Conservation (phyloP, 192 early-diverging fungal genomes). For the Gamsiella multidivaricata region DNA sequence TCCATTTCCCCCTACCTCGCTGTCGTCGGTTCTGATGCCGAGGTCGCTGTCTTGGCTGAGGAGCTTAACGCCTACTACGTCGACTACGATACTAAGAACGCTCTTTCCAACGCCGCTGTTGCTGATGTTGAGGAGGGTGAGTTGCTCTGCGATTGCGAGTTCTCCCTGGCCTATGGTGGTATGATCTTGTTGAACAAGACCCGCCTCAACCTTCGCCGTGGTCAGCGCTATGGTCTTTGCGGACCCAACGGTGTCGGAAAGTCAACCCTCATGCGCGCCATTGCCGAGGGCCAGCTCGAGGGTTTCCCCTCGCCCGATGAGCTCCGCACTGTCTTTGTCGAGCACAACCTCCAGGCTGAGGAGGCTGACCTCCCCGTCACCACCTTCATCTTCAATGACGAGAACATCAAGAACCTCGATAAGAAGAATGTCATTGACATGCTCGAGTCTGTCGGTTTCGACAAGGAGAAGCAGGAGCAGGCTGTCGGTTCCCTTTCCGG, state of each 20-base stretch:
- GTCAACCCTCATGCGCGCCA: conserved; percentile 87
- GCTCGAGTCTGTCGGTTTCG: conserved; percentile 77
- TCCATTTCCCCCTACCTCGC: conserved; percentile 66
- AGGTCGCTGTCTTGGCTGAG: conserved; percentile 60
- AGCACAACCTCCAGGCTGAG: conserved; percentile 79
- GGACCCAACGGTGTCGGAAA: conserved; percentile 89
- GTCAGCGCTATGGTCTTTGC: conserved; percentile 83
- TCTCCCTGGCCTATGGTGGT: conserved; percentile 85
- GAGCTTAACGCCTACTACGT: conserved; percentile 60
- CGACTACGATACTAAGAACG: conserved; percentile 55
- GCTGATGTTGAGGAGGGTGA: conserved; percentile 66
- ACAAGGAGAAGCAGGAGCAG: conserved; percentile 67
- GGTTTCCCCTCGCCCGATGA: conserved; percentile 82
- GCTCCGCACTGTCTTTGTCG: conserved; percentile 83
- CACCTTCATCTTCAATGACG: conserved; percentile 73
- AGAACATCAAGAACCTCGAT: conserved; percentile 67
- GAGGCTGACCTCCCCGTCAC: conserved; percentile 75
- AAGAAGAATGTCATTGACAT: conserved; percentile 55
- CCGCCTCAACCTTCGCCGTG: conserved; percentile 71
- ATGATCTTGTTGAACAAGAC: conserved; percentile 83
- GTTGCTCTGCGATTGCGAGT: conserved; percentile 76
- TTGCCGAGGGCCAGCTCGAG: conserved; percentile 82
- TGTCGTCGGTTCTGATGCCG: conserved; percentile 65
- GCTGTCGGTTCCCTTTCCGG: conserved; percentile 81
- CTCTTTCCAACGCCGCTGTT: conserved; percentile 57